These are phyloP conservation scores for Lipomyces chichibuensis DNA, from an alignment of 805 yeast genomes.

Conservation along the genomic window DNA sequence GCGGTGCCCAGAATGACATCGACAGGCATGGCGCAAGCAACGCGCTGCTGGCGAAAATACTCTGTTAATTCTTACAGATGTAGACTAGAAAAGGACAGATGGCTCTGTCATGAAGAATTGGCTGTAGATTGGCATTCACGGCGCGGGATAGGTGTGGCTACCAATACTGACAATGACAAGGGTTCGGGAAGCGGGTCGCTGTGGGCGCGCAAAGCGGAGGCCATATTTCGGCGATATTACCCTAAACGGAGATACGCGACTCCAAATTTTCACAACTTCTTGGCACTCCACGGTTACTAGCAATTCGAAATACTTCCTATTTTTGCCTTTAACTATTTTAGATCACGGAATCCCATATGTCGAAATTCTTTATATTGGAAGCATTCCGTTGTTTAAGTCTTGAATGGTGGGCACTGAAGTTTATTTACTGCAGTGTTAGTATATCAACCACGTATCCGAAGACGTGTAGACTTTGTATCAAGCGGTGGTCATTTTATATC, in stretches of 20 bases:
- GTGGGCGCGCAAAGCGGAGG: not conserved
- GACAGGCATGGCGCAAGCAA: slow-evolving; percentile 18
- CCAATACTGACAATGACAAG: not conserved
- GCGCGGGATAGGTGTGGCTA: not conserved
- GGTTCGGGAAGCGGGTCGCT: not conserved
- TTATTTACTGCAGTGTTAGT: not conserved
- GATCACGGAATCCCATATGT: no score
- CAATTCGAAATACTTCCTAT: no score
- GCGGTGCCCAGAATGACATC: slow-evolving; percentile 35
- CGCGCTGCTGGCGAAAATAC: not conserved
- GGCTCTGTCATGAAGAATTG: not conserved
- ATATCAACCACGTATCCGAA: not conserved
- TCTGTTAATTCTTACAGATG: not conserved
- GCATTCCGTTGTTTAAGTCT: no score
- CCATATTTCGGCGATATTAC: no score
- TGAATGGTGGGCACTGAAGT: no score
- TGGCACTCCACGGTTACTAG: no score
- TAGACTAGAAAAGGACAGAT: not conserved
- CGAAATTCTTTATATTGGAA: no score
- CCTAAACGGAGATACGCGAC: not conserved
- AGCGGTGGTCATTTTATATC: no score
- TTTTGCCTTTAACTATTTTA: no score
- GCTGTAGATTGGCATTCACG: not conserved
- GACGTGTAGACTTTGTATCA: not conserved
- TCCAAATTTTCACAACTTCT: no score